Base-by-base conservation (phyloP, 768 basidiomycete genomes). In the Tulasnella sp. region DNA sequence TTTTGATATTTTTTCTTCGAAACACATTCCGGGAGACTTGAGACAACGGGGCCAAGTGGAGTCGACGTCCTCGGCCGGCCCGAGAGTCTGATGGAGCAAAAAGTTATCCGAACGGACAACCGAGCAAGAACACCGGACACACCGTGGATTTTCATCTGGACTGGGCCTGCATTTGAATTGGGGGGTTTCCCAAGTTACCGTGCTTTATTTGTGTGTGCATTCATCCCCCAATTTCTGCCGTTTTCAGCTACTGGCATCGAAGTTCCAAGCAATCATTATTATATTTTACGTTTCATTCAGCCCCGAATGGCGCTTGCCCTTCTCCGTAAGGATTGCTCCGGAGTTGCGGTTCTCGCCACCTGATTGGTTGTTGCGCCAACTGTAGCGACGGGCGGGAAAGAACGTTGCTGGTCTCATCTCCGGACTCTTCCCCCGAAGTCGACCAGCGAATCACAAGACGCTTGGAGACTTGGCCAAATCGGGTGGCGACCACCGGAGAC, bases 331-430 rank as follows among this genome's bases (percentile, higher is more conserved):
- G 29, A 67, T 35, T 67, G 61, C n/a, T 7, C 55, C 57, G n/a
- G n/a, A 29, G n/a, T 0, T 29, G 20, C 57, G 29, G n/a, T 11
- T 3, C 32, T 35, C 26, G 9, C 2, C 15, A 23, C 11, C 10
- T 67, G 61, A 67, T 67, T 67, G 61, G 61, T 18, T n/a, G 61
- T 1, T 16, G 4, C 13, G 5, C 18, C 10, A 5, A 35, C 9
- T 20, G 61, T 11, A 35, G 35, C 61, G 32, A 35, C 10, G 61
- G 29, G 61, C 61, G 61, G 15, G 13, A 35, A 35, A 67, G 61
- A 67, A 67, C 61, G 61, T 67, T 67, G 29, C 26, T 67, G 16
- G 61, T 67, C 61, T 67, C 61, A 67, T 67, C 61, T 67, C 61
- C 61, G 61, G 61, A 67, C 3, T 57, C 57, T 5, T 67, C 26